phyloP scores from a whole-genome alignment of 1,139 yeast genomes.

The Wickerhamomyces sp. region DNA sequence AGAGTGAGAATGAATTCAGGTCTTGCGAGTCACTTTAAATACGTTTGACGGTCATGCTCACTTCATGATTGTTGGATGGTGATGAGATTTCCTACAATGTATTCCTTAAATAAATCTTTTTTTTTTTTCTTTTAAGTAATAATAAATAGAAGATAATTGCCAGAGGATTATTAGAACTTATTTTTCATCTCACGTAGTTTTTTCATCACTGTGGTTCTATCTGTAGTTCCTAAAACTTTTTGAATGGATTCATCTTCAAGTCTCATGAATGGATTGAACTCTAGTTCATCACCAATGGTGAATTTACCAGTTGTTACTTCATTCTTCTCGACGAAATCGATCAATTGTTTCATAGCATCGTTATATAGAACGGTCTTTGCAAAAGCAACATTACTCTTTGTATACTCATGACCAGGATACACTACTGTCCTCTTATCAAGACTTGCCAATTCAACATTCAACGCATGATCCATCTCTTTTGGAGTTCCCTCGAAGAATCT shows the following conservation, averaged over 20 bases:
- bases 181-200: conserved; percentile 69
- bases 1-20: conserved; percentile 41
- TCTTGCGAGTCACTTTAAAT: no score
- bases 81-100: no score
- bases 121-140: no score
- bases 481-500: conserved; percentile 92
- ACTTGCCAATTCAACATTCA: conserved; percentile 50
- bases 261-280: conserved; percentile 88
- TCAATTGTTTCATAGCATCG: conserved; percentile 52
- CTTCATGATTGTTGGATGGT: no score
- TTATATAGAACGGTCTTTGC: conserved; percentile 57
- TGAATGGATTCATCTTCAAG: conserved; percentile 54
- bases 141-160: not conserved
- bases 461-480: conserved; percentile 67
- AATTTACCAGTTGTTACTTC: conserved; percentile 81
- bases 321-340: conserved; percentile 42
- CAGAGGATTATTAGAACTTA: conserved; percentile 11
- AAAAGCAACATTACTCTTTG: conserved; percentile 73
- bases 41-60: no score
- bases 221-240: conserved; percentile 44
- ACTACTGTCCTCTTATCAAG: conserved; percentile 70
- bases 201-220: conserved; percentile 54
- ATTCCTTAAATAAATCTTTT: no score
- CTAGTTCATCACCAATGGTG: conserved; percentile 78
- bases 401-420: conserved; percentile 95